Base-by-base conservation (phyloP, 306 rosid genomes). In the Oxytropis ochrocephala region DNA sequence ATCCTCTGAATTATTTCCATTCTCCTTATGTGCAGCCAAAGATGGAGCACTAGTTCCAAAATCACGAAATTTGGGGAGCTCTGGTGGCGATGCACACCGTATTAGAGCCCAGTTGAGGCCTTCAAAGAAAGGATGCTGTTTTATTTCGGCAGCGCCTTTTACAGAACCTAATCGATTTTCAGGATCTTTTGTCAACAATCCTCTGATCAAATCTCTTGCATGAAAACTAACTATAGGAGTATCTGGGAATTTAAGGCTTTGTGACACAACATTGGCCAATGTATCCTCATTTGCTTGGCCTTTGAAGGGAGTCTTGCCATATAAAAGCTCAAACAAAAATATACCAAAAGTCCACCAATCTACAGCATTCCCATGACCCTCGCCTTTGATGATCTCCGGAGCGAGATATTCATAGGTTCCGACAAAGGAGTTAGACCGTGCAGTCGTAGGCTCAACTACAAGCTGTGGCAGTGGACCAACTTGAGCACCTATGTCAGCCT, bases 271-370 rank as follows among this genome's bases (percentile, higher is more conserved):
- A 55, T 91, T 94, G 32, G 91, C 79, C 59, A 91, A 49, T 18
- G 99, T 91, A 10, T 94, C 97, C 67, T 94, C 97, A 4, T 90
- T 91, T 76, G 85, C 80, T 39, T 80, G 43, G 21, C 99, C 97
- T 70, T 90, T 91, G 83, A 94, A 90, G 52, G 99, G 99, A 30
- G 99, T 94, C 81, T 78, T 94, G 13, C 99, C 99, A 48, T 94
- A 94, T 14, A 94, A 79, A 64, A 94, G 87, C 86, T 94, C 99
- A 16, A 90, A 94, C 70, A 94, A 67, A 64, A 94, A 81, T 68
- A 94, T 87, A 60, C 99, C 99, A n/a, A 84, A 87, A 14, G 97
- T 88, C 99, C 99, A 91, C 99, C 99, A 91, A 80, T 91, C 97
- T 29, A 91, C 99, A 1, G 97, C 86, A 61, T 82, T 94, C 41